These are phyloP conservation scores for Diutina ranongensis DNA, from an alignment of 1,139 yeast genomes.

Conservation along the genomic window DNA sequence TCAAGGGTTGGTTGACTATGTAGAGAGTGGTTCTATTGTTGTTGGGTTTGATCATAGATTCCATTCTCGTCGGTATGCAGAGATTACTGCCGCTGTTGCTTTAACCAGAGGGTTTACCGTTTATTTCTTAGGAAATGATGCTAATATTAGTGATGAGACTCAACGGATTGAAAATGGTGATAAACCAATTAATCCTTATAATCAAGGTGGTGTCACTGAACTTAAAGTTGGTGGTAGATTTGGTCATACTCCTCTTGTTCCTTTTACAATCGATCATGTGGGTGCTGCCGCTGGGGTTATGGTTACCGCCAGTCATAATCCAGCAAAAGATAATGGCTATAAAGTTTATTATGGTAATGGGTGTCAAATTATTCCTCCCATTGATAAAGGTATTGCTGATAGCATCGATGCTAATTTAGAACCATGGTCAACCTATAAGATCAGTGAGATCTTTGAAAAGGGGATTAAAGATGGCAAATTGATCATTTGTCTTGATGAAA, in stretches of 20 bases:
- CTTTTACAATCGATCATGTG: slow-evolving; percentile 62
- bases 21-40: slow-evolving; percentile 36
- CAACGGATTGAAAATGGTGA: slow-evolving; percentile 11
- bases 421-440: slow-evolving; percentile 38
- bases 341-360: slow-evolving; percentile 92
- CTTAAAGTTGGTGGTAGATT: slow-evolving; percentile 11
- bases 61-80: slow-evolving; percentile 71
- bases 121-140: slow-evolving; percentile 39
- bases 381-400: slow-evolving; percentile 61
- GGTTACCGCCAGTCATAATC: slow-evolving; percentile 96
- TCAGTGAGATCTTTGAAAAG: slow-evolving; percentile 12
- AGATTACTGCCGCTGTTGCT: slow-evolving; percentile 67
- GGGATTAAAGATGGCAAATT: slow-evolving; percentile 16
- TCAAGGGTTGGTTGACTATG: slow-evolving; percentile 72
- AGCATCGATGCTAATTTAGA: slow-evolving; percentile 46
- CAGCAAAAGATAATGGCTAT: slow-evolving; percentile 87
- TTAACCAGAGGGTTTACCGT: slow-evolving; percentile 58
- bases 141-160: slow-evolving; percentile 19
- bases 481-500: slow-evolving; percentile 18
- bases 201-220: slow-evolving; percentile 5
- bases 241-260: slow-evolving; percentile 89
- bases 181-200: neutral
- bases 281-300: slow-evolving; percentile 75
- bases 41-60: slow-evolving; percentile 89
- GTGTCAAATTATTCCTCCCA: slow-evolving; percentile 92